These are phyloP conservation scores for Glaciozyma antarctica DNA, from an alignment of 768 basidiomycete species.

Conservation along the genomic window DNA sequence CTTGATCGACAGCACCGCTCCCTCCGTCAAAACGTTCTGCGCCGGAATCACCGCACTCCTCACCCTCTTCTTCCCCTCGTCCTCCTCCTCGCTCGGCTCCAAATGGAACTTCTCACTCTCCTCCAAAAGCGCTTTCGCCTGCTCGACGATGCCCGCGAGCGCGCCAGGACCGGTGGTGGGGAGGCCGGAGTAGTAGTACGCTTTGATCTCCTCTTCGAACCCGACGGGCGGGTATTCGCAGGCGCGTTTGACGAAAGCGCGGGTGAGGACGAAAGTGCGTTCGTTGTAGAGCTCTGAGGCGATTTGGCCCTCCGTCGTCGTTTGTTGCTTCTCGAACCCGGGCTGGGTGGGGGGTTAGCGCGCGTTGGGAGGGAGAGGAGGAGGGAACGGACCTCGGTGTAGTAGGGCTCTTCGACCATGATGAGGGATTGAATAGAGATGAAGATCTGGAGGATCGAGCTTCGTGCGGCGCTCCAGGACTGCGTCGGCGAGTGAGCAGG, in stretches of 20 bases:
- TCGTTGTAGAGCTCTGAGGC: conserved; percentile 91
- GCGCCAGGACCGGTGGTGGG: conserved; percentile 35
- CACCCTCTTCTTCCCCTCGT: not conserved
- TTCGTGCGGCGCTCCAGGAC: conserved; percentile 73
- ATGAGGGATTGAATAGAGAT: conserved; percentile 92
- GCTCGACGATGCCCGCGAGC: conserved; percentile 50
- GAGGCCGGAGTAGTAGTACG: conserved; percentile 51
- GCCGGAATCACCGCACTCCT: conserved; percentile 54
- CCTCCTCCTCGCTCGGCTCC: conserved; percentile 38
- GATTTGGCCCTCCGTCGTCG: conserved; percentile 78
- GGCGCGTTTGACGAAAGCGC: conserved; percentile 81
- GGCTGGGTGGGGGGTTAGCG: conserved; percentile 58
- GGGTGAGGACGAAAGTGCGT: conserved; percentile 81
- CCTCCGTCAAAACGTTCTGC: conserved; percentile 52
- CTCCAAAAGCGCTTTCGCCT: conserved; percentile 61
- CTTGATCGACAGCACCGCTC: conserved; percentile 63
- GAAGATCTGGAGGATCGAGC: conserved; percentile 79
- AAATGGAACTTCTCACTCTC: conserved; percentile 49
- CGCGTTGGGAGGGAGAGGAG: not conserved
- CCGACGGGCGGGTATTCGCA: conserved; percentile 66
- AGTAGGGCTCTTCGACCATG: conserved; percentile 82
- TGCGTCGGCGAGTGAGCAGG: conserved; percentile 48
- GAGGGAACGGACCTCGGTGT: conserved; percentile 33
- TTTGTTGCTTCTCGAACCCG: conserved; percentile 81
- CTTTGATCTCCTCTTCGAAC: conserved; percentile 60